A percentile compares a stretch with the other conserved stretches of the same genome.
These are phyloP conservation scores for Quercus wislizeni DNA, from an alignment of 306 rosid species.

Conservation along the genomic window DNA sequence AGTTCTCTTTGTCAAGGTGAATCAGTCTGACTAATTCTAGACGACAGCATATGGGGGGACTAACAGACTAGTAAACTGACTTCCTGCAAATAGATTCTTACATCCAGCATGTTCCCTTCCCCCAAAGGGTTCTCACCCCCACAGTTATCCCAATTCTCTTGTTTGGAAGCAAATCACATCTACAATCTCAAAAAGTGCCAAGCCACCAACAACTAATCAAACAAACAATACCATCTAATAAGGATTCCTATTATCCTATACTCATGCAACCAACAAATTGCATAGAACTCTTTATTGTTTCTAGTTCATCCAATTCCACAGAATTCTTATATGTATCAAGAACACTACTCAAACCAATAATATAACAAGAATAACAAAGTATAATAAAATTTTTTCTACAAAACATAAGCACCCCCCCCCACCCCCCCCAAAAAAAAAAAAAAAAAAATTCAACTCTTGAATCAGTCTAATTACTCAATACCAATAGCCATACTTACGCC, in stretches of 20 bases:
- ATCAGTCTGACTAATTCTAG: no score
- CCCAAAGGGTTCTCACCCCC: not conserved
- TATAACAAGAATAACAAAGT: not conserved
- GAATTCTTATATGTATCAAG: not conserved
- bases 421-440: not conserved
- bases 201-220: not conserved
- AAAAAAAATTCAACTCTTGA: not conserved
- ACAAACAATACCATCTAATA: not conserved
- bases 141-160: not conserved
- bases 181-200: not conserved
- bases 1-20: no score
- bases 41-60: not conserved
- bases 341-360: not conserved
- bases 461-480: not conserved
- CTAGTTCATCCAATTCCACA: not conserved
- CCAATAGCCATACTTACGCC: slow-evolving; percentile 42
- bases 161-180: not conserved
- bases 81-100: not conserved
- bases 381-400: not conserved
- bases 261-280: not conserved
- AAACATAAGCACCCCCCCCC: not conserved
- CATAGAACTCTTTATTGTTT: not conserved
- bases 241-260: not conserved
- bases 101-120: not conserved
- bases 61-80: not conserved